Conservation (phyloP, 208 protist species). For the Angomonas deanei region DNA sequence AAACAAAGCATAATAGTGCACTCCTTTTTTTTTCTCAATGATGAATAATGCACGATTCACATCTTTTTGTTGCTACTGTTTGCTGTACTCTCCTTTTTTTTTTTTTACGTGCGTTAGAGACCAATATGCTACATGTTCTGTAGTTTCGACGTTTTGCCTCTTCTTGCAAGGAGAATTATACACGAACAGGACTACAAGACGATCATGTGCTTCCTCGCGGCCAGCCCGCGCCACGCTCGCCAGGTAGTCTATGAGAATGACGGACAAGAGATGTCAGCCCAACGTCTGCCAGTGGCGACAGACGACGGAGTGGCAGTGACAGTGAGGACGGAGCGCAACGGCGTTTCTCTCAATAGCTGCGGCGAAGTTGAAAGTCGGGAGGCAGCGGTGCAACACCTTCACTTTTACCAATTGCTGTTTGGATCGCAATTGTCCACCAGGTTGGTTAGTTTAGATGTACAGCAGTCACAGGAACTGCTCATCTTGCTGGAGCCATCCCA, state of each 20-base stretch:
- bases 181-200: background rate
- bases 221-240: background rate
- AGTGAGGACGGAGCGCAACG: background rate
- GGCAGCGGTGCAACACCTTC: slow-evolving; percentile 7
- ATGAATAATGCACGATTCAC: background rate
- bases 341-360: slow-evolving; percentile 8
- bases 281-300: background rate
- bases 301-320: background rate
- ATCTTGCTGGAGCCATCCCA: background rate
- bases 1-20: background rate
- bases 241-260: background rate
- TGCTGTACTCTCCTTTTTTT: background rate
- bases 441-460: background rate
- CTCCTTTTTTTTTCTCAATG: background rate
- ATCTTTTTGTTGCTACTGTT: background rate
- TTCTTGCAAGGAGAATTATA: background rate
- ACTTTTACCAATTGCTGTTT: background rate
- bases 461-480: background rate
- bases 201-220: background rate
- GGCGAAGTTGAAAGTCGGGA: background rate
- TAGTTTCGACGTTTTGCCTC: background rate
- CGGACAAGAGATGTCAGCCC: background rate
- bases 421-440: background rate
- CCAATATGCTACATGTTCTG: background rate
- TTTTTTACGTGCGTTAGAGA: background rate